A percentile compares a stretch with the other conserved stretches of the same genome.
Evolutionary conservation across 176 grass and related monocot species (phyloP).

Genomic region (Zoysia pacifica): DNA sequence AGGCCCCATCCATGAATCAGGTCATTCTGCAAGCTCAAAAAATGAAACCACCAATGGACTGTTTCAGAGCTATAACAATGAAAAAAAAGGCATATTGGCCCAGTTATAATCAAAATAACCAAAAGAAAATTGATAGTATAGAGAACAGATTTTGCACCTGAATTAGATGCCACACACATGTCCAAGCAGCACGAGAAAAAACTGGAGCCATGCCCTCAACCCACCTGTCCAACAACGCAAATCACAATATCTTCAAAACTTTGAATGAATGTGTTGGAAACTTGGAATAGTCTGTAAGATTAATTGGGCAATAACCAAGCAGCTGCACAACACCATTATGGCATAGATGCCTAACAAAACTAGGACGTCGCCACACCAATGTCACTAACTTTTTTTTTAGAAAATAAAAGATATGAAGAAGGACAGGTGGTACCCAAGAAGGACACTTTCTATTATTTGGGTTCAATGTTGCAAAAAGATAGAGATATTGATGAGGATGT

Average conservation of each 20-base stretch:
- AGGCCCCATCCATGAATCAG: constrained; percentile 98
- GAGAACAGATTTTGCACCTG: constrained; percentile 55
- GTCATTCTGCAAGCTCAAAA: constrained; percentile 64
- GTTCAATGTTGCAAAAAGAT: too few relatives aligned
- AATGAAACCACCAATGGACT: background rate
- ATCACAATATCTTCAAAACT: constrained; percentile 29
- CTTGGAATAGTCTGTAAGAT: background rate
- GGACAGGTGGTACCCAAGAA: too few relatives aligned
- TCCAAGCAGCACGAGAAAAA: constrained; percentile 95
- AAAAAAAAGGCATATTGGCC: background rate
- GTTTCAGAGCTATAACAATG: background rate
- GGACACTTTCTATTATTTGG: too few relatives aligned
- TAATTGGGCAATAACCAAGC: constrained; percentile 10
- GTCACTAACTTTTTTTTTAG: background rate
- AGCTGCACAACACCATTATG: background rate
- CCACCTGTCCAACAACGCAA: constrained; percentile 59
- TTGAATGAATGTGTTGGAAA: background rate
- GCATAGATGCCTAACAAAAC: background rate
- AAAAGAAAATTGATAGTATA: background rate
- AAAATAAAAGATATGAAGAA: too few relatives aligned
- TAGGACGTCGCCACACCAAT: constrained; percentile 5
- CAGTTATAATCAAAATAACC: constrained; percentile 22
- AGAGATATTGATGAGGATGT: too few relatives aligned
- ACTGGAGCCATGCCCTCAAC: constrained; percentile 99
- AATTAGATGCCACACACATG: constrained; percentile 97